phyloP scores from a whole-genome alignment of 345 rosid genomes.

The Noccaea caerulescens region DNA sequence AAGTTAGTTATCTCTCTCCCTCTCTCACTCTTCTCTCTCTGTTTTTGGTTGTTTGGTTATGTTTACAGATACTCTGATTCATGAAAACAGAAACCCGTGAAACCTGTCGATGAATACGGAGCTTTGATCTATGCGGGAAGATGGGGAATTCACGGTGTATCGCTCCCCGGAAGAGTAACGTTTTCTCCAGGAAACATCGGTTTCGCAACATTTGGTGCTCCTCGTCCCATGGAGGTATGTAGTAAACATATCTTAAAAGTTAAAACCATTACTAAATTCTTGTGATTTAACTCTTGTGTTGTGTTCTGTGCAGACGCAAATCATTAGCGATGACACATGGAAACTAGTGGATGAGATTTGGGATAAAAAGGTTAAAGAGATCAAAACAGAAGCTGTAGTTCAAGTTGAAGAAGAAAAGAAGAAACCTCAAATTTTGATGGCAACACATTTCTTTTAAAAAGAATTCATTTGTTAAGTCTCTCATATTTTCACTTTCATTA shows the following conservation, averaged over 20 bases:
- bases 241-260: slow-evolving; percentile 16
- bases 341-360: slow-evolving; percentile 79
- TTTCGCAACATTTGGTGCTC: slow-evolving; percentile 89
- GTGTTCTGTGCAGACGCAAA: slow-evolving; percentile 66
- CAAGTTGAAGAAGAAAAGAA: slow-evolving; percentile 70
- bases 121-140: slow-evolving; percentile 89
- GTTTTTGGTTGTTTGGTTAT: neutral
- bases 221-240: slow-evolving; percentile 81
- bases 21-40: neutral
- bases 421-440: slow-evolving; percentile 85
- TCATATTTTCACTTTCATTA: neutral
- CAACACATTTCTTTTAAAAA: slow-evolving; percentile 77
- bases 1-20: slow-evolving; percentile 47
- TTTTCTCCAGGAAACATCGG: slow-evolving; percentile 96
- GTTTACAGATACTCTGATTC: neutral
- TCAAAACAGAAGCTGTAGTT: slow-evolving; percentile 62
- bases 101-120: slow-evolving; percentile 81
- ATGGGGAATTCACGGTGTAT: slow-evolving; percentile 88
- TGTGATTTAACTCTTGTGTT: neutral
- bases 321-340: slow-evolving; percentile 81
- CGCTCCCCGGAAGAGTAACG: slow-evolving; percentile 93
- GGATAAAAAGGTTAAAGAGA: slow-evolving; percentile 76
- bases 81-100: slow-evolving; percentile 61
- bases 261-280: neutral
- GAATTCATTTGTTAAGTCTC: slow-evolving; percentile 25